These are phyloP conservation scores for Myxozyma mucilagina DNA, from an alignment of 805 yeast genomes.

Conservation along the genomic window DNA sequence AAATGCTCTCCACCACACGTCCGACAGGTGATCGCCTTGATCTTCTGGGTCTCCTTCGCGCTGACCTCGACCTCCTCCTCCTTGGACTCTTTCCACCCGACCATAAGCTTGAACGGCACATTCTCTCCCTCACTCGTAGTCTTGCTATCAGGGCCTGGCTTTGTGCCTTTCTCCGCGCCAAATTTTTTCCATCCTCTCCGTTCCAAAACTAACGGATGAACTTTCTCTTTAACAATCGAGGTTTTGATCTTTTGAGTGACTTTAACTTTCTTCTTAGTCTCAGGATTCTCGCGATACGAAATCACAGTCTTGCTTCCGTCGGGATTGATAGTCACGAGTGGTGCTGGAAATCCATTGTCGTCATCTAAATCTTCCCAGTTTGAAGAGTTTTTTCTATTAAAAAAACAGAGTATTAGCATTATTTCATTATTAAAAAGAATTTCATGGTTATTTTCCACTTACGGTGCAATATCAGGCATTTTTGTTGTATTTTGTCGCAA, in stretches of 20 bases:
- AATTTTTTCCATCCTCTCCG: conserved; percentile 87
- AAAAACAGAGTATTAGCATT: not conserved
- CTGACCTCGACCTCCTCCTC: conserved; percentile 73
- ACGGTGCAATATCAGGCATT: conserved; percentile 31
- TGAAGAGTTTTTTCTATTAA: conserved; percentile 18
- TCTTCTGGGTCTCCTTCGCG: conserved; percentile 53
- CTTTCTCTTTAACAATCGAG: conserved; percentile 73
- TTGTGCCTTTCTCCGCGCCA: conserved; percentile 72
- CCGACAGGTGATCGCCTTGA: conserved; percentile 68
- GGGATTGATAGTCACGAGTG: conserved; percentile 71
- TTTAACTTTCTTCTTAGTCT: conserved; percentile 79
- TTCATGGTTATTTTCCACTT: not conserved
- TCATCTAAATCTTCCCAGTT: conserved; percentile 66
- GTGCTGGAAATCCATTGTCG: conserved; percentile 52
- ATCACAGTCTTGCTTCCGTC: conserved; percentile 91
- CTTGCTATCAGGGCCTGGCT: conserved; percentile 83
- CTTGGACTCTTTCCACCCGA: conserved; percentile 45
- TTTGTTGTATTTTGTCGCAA: not conserved
- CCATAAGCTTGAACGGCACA: conserved; percentile 68
- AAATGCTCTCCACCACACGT: conserved; percentile 91
- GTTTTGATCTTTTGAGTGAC: conserved; percentile 83
- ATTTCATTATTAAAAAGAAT: not conserved
- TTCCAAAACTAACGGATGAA: conserved; percentile 80
- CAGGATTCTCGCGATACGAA: conserved; percentile 64
- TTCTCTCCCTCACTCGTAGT: conserved; percentile 89